Evolutionary conservation across 148 eudicot species (phyloP), one percentile per base, ranked within the genome.

Genomic region (Vaccinium corymbosum): DNA sequence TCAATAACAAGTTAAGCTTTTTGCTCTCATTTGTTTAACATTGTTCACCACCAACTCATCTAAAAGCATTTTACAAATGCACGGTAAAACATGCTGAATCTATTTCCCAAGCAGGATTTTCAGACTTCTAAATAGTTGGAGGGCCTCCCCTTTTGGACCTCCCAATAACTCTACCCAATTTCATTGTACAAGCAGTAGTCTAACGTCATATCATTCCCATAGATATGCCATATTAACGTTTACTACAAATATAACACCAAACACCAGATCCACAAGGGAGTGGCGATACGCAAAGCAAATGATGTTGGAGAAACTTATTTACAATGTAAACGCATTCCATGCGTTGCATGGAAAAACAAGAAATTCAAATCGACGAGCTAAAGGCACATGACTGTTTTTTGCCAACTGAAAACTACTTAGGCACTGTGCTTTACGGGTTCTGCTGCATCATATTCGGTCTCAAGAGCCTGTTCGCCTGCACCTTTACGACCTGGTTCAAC

Each of bases 401-500:
- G 72, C 25, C 72, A 25, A 25, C 72, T 11, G 76, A 35, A 71
- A 29, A 71, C 76, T n/a, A 55, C 32, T 55, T 73, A 68, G 46
- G 82, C 88, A 62, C 52, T 12, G 78, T 75, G 51, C 82, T 87
- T 84, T 4, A 81, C n/a, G 17, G 83, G 46, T 29, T 70, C 80
- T 6, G 66, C 85, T 68, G 79, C 88, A 59, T 76, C 81, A 53
- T 85, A 83, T 35, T 88, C 81, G 20, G 85, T 78, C 78, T 83
- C 56, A 42, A 88, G 13, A 29, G 17, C 84, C 42, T 85, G 87
- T 38, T 82, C 73, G 15, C 11, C 76, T 12, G 52, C 89, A 35
- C 78, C 91, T 77, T 89, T 90, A 50, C 62, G 84, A 16, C 84
- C 86, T 0, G 86, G 81, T 29, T 88, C 92, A 12, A 81, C 62